Evolutionary conservation across 345 rosid species (phyloP).

Genomic region (Passiflora organensis): DNA sequence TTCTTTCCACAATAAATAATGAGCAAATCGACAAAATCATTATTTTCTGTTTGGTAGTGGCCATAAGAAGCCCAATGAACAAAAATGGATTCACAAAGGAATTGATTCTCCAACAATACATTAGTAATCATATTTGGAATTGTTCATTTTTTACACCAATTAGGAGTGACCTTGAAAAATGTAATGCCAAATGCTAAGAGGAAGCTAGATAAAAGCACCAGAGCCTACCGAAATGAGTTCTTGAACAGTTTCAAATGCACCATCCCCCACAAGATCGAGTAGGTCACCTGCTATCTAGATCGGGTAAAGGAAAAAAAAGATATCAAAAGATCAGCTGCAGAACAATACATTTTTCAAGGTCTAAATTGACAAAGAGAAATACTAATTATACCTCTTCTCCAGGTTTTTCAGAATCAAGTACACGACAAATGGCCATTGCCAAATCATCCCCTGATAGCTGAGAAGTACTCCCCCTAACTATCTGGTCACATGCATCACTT

Average conservation of each 20-base stretch:
- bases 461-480: constrained; percentile 61
- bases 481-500: constrained; percentile 66
- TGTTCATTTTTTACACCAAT: not conserved
- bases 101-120: not conserved
- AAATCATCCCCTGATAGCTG: constrained; percentile 84
- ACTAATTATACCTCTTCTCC: constrained; percentile 78
- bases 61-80: too few species aligned
- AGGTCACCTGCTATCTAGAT: constrained; percentile 83
- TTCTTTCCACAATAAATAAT: too few species aligned
- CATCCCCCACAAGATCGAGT: constrained; percentile 89
- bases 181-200: not conserved
- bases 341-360: constrained; percentile 11
- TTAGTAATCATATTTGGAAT: not conserved
- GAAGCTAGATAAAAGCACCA: not conserved
- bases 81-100: too few species aligned
- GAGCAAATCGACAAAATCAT: too few species aligned
- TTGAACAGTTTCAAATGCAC: constrained; percentile 89
- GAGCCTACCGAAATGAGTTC: constrained; percentile 65
- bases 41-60: too few species aligned
- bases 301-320: not conserved
- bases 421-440: constrained; percentile 89
- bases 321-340: constrained; percentile 11
- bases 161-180: not conserved
- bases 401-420: constrained; percentile 79
- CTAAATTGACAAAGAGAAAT: constrained; percentile 6